These are phyloP conservation scores for Vaccinium vitisidaea DNA, from an alignment of 148 eudicot species.

Conservation along the genomic window DNA sequence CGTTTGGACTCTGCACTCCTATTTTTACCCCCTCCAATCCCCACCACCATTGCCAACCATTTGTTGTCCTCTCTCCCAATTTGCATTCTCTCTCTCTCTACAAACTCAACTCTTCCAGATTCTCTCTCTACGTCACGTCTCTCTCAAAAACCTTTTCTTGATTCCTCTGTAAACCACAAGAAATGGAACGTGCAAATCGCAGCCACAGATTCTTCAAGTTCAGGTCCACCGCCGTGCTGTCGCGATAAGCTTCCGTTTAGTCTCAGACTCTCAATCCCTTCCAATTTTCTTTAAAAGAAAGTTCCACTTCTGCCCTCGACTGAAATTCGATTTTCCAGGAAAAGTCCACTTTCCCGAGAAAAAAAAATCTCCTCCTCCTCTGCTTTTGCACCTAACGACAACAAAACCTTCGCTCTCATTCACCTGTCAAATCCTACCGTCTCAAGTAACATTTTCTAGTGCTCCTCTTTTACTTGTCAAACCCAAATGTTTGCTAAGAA, in stretches of 20 bases:
- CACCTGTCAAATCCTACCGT: slow-evolving; percentile 14
- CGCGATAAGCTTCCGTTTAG: background rate
- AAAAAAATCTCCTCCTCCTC: slow-evolving; percentile 1
- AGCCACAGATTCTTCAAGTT: slow-evolving; percentile 72
- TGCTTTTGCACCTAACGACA: background rate
- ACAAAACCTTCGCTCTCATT: slow-evolving; percentile 11
- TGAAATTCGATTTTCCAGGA: background rate
- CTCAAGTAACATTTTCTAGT: background rate
- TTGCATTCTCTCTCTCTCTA: background rate
- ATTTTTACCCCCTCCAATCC: background rate
- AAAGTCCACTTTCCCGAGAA: background rate
- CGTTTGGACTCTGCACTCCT: background rate
- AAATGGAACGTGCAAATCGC: slow-evolving; percentile 46
- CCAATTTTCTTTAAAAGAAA: background rate
- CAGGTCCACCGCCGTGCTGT: slow-evolving; percentile 19
- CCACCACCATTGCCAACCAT: background rate
- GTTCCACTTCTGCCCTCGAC: slow-evolving; percentile 8
- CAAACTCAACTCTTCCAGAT: background rate
- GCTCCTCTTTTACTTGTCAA: background rate
- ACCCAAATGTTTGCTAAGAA: slow-evolving; percentile 30
- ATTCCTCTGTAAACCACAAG: slow-evolving; percentile 5
- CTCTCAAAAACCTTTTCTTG: background rate
- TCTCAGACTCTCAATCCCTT: background rate
- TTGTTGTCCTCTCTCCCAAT: background rate
- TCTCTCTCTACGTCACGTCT: background rate